Evolutionary conservation across 345 rosid genomes (phyloP).

Genomic region (Garcia nutans): DNA sequence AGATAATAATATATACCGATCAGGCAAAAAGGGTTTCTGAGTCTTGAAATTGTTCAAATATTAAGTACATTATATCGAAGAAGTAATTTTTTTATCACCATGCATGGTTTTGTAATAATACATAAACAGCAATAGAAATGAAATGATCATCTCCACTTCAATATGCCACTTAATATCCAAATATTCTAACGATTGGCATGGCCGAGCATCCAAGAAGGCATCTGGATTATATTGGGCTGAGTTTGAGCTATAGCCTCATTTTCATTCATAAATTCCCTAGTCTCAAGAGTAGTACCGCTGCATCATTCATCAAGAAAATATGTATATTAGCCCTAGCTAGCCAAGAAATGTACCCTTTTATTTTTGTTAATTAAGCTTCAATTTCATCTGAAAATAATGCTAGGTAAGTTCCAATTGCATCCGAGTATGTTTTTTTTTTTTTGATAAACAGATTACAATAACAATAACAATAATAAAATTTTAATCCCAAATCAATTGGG

Average conservation of each 20-base stretch:
- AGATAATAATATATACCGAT: too few relatives aligned
- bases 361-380: too few relatives aligned
- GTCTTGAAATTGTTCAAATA: not conserved
- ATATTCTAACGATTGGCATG: constrained; percentile 22
- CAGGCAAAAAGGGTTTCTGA: not conserved
- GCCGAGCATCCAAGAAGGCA: constrained; percentile 56
- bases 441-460: too few relatives aligned
- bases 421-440: too few relatives aligned
- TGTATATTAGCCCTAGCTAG: not conserved
- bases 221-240: constrained; percentile 15
- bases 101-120: not conserved
- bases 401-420: too few relatives aligned
- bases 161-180: not conserved
- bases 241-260: constrained; percentile 25
- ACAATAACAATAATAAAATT: too few relatives aligned
- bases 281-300: constrained; percentile 37
- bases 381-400: too few relatives aligned
- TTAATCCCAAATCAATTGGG: too few relatives aligned
- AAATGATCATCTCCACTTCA: not conserved
- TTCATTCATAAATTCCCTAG: constrained; percentile 10
- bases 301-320: constrained; percentile 10
- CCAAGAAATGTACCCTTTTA: too few relatives aligned
- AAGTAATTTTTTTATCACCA: not conserved
- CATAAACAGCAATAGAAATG: not conserved
- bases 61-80: not conserved